Evolutionary conservation across 179 eudicot species (phyloP).

Genomic region (Beta macrorhiza): DNA sequence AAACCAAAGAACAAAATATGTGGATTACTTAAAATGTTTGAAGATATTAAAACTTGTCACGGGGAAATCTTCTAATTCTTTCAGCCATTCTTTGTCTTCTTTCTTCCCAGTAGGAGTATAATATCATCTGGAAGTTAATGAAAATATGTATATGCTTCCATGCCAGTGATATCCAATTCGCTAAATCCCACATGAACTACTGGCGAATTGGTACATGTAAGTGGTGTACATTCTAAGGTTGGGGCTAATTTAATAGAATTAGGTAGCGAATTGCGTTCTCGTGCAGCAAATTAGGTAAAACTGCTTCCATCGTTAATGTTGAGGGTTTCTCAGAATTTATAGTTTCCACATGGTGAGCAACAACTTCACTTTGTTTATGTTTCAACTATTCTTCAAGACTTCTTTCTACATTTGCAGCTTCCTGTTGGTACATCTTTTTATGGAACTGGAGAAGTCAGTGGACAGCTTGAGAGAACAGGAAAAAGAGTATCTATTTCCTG

Average conservation of each 20-base stretch:
- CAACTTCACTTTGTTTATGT: background rate
- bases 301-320: background rate
- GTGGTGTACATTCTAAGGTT: too few relatives aligned
- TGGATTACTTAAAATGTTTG: background rate
- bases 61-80: background rate
- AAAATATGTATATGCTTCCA: background rate
- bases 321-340: background rate
- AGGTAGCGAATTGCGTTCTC: too few relatives aligned
- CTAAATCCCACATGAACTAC: too few relatives aligned
- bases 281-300: background rate
- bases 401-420: constrained; percentile 40
- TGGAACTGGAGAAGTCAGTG: constrained; percentile 99
- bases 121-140: background rate
- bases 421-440: constrained; percentile 87
- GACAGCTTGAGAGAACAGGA: constrained; percentile 93
- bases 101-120: background rate
- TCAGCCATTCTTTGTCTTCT: background rate
- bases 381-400: background rate
- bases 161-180: background rate
- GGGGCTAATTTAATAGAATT: too few relatives aligned
- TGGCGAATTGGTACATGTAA: too few relatives aligned
- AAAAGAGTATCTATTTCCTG: constrained; percentile 53
- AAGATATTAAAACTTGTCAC: constrained; percentile 4
- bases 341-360: background rate
- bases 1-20: background rate